Evolutionary conservation across 2,329 filamentous ascomycete species (phyloP).

Genomic region (Penicillium sp.): DNA sequence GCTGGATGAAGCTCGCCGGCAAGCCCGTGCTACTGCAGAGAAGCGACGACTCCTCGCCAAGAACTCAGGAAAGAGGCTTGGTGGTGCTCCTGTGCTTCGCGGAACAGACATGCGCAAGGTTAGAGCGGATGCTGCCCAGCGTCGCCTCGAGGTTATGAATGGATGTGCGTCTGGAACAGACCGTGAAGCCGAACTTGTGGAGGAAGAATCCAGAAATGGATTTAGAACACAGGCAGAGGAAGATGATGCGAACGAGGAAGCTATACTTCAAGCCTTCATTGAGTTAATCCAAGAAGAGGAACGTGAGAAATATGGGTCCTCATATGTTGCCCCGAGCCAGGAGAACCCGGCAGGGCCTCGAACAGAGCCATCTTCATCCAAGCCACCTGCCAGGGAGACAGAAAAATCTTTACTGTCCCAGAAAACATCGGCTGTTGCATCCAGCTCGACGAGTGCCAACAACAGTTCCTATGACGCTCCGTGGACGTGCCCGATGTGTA

Average conservation of each 20-base stretch:
- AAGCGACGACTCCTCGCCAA: constrained; percentile 60
- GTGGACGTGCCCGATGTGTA: constrained; percentile 64
- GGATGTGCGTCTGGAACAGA: constrained; percentile 75
- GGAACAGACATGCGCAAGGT: constrained; percentile 70
- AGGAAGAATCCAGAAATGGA: constrained; percentile 69
- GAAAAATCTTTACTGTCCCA: neutral
- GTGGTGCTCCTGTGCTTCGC: constrained; percentile 59
- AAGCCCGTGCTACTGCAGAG: constrained; percentile 74
- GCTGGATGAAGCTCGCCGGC: constrained; percentile 69
- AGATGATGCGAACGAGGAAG: constrained; percentile 83
- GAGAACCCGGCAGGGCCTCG: constrained; percentile 54
- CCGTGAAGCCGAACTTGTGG: constrained; percentile 65
- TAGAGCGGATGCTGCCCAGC: constrained; percentile 70
- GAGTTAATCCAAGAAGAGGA: constrained; percentile 85
- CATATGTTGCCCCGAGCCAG: constrained; percentile 55
- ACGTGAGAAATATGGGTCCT: constrained; percentile 58
- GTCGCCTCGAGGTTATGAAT: constrained; percentile 65
- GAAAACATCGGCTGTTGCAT: neutral
- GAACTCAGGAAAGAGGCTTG: constrained; percentile 71
- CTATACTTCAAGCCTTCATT: constrained; percentile 81
- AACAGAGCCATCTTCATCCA: constrained; percentile 36
- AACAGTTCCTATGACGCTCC: constrained; percentile 41
- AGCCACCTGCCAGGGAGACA: constrained; percentile 26
- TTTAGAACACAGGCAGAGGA: constrained; percentile 84
- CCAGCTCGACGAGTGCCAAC: neutral